A percentile compares a stretch with the other conserved stretches of the same genome.
Conservation (phyloP, 352 stramenopile species). For the Discostella stelligera region DNA sequence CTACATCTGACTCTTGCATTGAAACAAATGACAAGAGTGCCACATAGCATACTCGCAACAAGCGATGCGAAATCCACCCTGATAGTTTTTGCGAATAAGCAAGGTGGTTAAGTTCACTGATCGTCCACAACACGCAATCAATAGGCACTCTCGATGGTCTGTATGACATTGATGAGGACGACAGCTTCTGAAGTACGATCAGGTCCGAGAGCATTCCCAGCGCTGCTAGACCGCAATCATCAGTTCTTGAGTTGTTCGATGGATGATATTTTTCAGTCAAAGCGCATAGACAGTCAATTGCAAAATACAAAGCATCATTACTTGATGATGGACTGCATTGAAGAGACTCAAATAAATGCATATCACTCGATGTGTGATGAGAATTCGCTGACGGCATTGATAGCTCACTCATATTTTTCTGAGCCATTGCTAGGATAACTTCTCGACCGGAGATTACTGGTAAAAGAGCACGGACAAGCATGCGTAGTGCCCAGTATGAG, state of each 20-base stretch:
- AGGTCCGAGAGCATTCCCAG: slow-evolving; percentile 41
- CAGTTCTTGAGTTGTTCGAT: slow-evolving; percentile 15
- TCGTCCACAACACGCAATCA: slow-evolving; percentile 27
- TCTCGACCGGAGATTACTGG: slow-evolving; percentile 31
- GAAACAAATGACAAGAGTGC: slow-evolving; percentile 33
- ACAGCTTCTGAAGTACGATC: slow-evolving; percentile 21
- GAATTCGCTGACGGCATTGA: slow-evolving; percentile 4
- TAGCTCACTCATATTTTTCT: slow-evolving; percentile 36
- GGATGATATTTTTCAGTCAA: slow-evolving; percentile 38
- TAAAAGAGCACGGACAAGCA: slow-evolving; percentile 31
- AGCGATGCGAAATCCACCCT: slow-evolving; percentile 23
- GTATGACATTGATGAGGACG: neutral
- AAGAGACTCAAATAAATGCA: slow-evolving; percentile 31
- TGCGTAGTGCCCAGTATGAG: slow-evolving; percentile 27
- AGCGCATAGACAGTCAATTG: slow-evolving; percentile 38
- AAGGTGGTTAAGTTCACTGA: slow-evolving; percentile 22
- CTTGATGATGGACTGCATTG: slow-evolving; percentile 19
- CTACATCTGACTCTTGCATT: slow-evolving; percentile 9
- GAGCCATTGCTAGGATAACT: slow-evolving; percentile 42
- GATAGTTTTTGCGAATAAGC: slow-evolving; percentile 17
- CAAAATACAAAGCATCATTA: slow-evolving; percentile 39
- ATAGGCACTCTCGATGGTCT: slow-evolving; percentile 4
- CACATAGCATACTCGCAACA: slow-evolving; percentile 37
- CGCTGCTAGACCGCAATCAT: slow-evolving; percentile 37
- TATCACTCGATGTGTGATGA: slow-evolving; percentile 7